phyloP scores from a whole-genome alignment of 1,284 basidiomycete species.

The Thecaphora thlaspeos region DNA sequence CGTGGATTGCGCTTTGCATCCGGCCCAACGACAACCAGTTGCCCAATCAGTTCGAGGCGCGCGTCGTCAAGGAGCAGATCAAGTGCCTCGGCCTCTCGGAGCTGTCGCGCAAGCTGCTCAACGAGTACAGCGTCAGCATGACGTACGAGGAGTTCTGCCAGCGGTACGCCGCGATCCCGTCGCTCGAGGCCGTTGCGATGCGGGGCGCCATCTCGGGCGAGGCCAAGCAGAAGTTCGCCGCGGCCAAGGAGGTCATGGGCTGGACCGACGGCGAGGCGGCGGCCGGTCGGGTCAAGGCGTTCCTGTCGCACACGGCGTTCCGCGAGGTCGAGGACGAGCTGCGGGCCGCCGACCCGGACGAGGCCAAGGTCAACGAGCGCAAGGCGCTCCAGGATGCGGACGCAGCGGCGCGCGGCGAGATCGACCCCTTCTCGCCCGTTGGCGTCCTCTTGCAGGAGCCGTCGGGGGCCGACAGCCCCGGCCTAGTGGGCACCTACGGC shows the following conservation, averaged over 20 bases:
- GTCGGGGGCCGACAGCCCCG: constrained; percentile 31
- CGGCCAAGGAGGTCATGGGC: constrained; percentile 72
- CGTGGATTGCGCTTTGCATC: constrained; percentile 80
- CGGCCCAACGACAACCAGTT: constrained; percentile 85
- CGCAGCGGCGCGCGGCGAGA: neutral
- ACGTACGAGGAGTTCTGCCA: constrained; percentile 68
- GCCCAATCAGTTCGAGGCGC: constrained; percentile 83
- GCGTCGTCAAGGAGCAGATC: constrained; percentile 77
- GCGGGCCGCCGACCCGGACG: constrained; percentile 67
- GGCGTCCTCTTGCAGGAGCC: constrained; percentile 66
- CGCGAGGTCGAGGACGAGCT: constrained; percentile 78
- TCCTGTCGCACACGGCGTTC: constrained; percentile 77
- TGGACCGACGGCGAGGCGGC: constrained; percentile 67
- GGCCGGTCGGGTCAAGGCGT: constrained; percentile 71
- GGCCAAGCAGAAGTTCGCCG: constrained; percentile 64
- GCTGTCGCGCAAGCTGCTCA: constrained; percentile 65
- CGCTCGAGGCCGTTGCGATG: constrained; percentile 63
- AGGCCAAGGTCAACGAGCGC: constrained; percentile 57
- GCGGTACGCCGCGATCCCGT: constrained; percentile 69
- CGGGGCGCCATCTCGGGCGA: constrained; percentile 18
- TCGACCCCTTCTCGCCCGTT: neutral
- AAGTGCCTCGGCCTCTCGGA: constrained; percentile 74
- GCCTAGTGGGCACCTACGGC: constrained; percentile 1
- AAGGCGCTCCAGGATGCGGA: constrained; percentile 65
- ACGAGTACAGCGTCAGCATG: constrained; percentile 71